phyloP scores from a whole-genome alignment of 2,329 filamentous ascomycete genomes.

The Cladosporium halotolerans region DNA sequence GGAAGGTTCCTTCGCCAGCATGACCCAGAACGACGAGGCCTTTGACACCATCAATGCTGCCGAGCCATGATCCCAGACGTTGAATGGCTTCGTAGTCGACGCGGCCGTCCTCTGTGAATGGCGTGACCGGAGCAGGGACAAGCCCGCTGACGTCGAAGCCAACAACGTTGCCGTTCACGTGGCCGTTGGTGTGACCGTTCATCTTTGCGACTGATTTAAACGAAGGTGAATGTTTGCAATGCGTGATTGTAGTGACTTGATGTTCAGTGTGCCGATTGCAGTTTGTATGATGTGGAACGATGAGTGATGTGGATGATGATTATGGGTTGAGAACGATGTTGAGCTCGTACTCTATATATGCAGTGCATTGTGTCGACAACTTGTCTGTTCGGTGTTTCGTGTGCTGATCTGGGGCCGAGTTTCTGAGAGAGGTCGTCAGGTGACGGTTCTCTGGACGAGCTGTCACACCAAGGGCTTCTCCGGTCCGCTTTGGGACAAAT shows the following conservation, averaged over 20 bases:
- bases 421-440: no score
- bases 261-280: not conserved
- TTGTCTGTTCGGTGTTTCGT: not conserved
- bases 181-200: not conserved
- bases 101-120: conserved; percentile 44
- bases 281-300: not conserved
- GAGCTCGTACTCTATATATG: not conserved
- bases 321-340: not conserved
- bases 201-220: not conserved
- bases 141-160: conserved; percentile 44
- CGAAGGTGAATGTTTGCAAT: not conserved
- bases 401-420: no score
- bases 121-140: conserved; percentile 47
- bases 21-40: conserved; percentile 51
- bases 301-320: not conserved
- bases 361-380: not conserved
- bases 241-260: not conserved
- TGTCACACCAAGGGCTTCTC: not conserved
- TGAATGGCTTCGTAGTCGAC: conserved; percentile 50
- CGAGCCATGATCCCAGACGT: conserved; percentile 48
- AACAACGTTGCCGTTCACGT: conserved; percentile 13
- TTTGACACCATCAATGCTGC: conserved; percentile 46
- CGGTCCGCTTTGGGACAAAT: conserved; percentile 1
- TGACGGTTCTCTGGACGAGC: no score
- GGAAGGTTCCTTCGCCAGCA: conserved; percentile 50